Percentiles rank a stretch among this genome's conserved stretches.
Evolutionary conservation across 1,139 yeast species (phyloP).

Genomic region (Candida albicans): DNA sequence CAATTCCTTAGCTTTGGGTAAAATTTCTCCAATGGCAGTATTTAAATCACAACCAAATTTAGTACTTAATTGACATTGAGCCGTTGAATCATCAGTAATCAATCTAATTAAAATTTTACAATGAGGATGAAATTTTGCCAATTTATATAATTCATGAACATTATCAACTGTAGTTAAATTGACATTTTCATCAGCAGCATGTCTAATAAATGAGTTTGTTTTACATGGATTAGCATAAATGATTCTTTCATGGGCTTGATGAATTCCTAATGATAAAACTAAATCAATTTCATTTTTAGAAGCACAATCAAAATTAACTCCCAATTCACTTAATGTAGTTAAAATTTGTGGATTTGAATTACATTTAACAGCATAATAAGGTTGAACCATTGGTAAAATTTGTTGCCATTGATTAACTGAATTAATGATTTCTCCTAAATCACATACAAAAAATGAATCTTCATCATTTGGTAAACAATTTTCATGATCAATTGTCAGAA

Average conservation of each 20-base stretch:
- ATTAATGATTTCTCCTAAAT: constrained; percentile 68
- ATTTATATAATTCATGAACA: constrained; percentile 76
- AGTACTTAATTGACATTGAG: constrained; percentile 83
- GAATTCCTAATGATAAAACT: constrained; percentile 61
- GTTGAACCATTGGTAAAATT: constrained; percentile 71
- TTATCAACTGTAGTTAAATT: constrained; percentile 87
- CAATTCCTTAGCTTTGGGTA: constrained; percentile 62
- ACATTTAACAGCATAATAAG: constrained; percentile 93
- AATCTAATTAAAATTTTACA: constrained; percentile 76
- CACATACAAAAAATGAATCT: constrained; percentile 87
- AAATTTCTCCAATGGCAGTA: constrained; percentile 51
- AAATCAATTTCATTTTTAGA: constrained; percentile 79
- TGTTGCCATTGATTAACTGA: constrained; percentile 61
- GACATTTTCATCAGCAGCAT: constrained; percentile 58
- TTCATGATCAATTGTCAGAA: constrained; percentile 52
- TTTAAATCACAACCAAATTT: constrained; percentile 82
- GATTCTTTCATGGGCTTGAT: constrained; percentile 53
- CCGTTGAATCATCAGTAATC: constrained; percentile 85
- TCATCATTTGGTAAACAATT: constrained; percentile 76
- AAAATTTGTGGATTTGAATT: constrained; percentile 72
- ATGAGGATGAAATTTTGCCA: constrained; percentile 64
- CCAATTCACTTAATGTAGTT: constrained; percentile 54
- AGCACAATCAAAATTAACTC: constrained; percentile 91
- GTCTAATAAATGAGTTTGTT: constrained; percentile 75
- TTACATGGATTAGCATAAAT: constrained; percentile 96